phyloP scores from a whole-genome alignment of 164 flowering plant genomes.

The Sextonia rubra region DNA sequence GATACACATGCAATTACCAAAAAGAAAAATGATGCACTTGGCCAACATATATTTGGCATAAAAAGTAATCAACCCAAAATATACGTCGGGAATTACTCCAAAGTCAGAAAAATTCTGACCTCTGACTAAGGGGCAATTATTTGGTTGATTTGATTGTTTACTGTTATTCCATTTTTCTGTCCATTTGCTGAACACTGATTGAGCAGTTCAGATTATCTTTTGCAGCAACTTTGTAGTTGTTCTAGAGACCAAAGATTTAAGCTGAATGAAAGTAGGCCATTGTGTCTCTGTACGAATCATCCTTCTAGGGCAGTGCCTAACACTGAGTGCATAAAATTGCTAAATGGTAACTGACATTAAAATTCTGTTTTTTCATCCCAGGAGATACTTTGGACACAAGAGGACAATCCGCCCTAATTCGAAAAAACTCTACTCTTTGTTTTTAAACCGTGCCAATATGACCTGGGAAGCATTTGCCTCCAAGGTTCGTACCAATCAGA shows the following conservation, averaged over 20 bases:
- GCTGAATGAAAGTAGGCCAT: background rate
- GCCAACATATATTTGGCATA: background rate
- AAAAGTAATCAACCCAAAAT: background rate
- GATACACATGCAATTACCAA: background rate
- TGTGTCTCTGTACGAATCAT: background rate
- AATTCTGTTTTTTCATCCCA: conserved; percentile 21
- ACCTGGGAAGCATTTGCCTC: conserved; percentile 91
- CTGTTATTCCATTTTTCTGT: background rate
- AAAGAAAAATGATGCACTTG: too few species aligned
- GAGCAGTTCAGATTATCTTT: background rate
- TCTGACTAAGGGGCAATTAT: background rate
- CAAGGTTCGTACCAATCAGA: conserved; percentile 51
- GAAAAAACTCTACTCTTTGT: conserved; percentile 62
- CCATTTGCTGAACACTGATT: background rate
- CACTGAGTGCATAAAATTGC: background rate
- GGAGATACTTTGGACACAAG: conserved; percentile 95
- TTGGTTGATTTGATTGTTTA: background rate
- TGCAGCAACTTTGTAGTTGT: background rate
- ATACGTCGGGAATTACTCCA: background rate
- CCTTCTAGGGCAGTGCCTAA: background rate
- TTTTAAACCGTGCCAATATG: conserved; percentile 53
- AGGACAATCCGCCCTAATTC: conserved; percentile 96
- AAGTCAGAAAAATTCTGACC: background rate
- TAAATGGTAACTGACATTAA: background rate
- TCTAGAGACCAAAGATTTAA: background rate